Conservation (phyloP, 257 asterid species). For the Petrea volubilis region DNA sequence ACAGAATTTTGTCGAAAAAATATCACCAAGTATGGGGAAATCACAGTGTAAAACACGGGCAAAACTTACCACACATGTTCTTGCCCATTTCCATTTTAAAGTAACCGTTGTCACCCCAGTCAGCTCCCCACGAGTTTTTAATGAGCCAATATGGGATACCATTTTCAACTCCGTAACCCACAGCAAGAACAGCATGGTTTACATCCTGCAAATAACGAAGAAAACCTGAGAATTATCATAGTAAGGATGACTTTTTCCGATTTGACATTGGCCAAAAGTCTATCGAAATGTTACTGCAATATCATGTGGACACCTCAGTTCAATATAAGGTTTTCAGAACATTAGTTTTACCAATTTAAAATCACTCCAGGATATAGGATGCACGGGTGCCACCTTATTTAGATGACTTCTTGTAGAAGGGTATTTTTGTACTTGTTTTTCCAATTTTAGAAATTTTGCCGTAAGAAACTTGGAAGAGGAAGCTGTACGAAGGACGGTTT, state of each 20-base stretch:
- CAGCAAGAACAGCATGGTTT: slow-evolving; percentile 96
- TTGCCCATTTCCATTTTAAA: slow-evolving; percentile 97
- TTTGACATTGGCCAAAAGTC: neutral
- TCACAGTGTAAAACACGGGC: neutral
- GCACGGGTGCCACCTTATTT: neutral
- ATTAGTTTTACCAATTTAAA: neutral
- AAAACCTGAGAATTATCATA: neutral
- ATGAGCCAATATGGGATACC: slow-evolving; percentile 88
- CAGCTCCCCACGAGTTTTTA: slow-evolving; percentile 96
- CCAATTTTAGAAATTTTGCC: neutral
- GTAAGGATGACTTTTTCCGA: neutral
- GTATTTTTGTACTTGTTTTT: neutral
- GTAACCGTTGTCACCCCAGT: slow-evolving; percentile 91
- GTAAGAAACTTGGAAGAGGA: neutral
- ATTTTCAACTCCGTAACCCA: slow-evolving; percentile 88
- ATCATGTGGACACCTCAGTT: neutral
- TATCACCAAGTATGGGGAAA: no score
- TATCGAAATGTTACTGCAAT: neutral
- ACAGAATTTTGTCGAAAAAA: neutral
- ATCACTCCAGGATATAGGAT: neutral
- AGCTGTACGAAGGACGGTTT: neutral
- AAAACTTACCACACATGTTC: slow-evolving; percentile 91
- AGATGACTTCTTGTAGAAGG: neutral
- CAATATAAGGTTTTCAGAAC: neutral
- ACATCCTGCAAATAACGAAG: slow-evolving; percentile 58